These are phyloP conservation scores for Coemansia erecta DNA, from an alignment of 192 early-diverging fungal species.

Conservation along the genomic window DNA sequence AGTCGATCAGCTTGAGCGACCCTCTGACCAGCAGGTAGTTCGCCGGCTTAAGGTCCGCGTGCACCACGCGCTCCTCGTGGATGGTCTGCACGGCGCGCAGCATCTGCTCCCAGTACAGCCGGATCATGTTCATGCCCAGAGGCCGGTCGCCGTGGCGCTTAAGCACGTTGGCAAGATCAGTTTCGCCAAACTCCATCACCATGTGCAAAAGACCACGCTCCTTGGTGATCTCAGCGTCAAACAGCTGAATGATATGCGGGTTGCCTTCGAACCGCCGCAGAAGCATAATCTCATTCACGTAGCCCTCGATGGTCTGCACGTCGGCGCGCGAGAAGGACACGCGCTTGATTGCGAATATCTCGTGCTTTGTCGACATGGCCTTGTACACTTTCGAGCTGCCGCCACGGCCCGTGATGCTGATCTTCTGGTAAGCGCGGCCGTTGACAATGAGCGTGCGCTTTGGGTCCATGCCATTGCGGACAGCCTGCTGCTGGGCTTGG, in stretches of 20 bases:
- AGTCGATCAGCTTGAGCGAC: slow-evolving; percentile 90
- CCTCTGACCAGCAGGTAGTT: slow-evolving; percentile 91
- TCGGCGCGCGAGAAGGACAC: slow-evolving; percentile 75
- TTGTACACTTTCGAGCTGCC: slow-evolving; percentile 91
- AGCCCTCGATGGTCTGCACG: slow-evolving; percentile 62
- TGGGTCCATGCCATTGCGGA: slow-evolving; percentile 21
- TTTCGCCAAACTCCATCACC: slow-evolving; percentile 92
- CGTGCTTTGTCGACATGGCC: slow-evolving; percentile 63
- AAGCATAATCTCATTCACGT: slow-evolving; percentile 81
- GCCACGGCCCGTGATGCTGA: slow-evolving; percentile 72
- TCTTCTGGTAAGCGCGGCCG: slow-evolving; percentile 46
- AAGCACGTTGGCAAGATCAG: slow-evolving; percentile 72
- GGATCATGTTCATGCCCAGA: slow-evolving; percentile 70
- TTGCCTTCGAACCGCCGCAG: slow-evolving; percentile 64
- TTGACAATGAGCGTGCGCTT: slow-evolving; percentile 50
- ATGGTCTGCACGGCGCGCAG: slow-evolving; percentile 83
- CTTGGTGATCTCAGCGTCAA: slow-evolving; percentile 70
- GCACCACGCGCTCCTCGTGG: slow-evolving; percentile 86
- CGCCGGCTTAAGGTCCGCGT: slow-evolving; percentile 93
- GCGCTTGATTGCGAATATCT: slow-evolving; percentile 79
- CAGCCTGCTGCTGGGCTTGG: slow-evolving; percentile 1
- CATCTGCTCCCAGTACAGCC: slow-evolving; percentile 93
- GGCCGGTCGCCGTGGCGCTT: slow-evolving; percentile 51
- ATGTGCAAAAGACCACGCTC: slow-evolving; percentile 62
- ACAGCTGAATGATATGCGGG: slow-evolving; percentile 75